Conservation (phyloP, 1,284 basidiomycete species). For the Leccinum laetum region DNA sequence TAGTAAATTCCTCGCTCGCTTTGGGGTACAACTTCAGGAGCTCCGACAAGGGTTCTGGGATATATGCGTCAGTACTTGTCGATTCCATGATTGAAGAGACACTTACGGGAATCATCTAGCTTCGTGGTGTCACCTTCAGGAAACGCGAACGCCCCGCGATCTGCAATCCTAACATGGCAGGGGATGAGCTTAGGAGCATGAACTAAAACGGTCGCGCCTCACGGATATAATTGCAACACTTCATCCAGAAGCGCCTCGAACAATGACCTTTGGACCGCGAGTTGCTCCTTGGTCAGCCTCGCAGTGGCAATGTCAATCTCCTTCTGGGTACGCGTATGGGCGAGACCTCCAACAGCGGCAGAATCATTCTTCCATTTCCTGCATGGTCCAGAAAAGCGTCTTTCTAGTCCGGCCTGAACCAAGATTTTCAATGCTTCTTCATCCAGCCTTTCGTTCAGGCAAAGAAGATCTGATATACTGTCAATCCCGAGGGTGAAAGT, state of each 20-base stretch:
- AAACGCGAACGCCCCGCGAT: slow-evolving; percentile 15
- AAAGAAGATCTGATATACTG: slow-evolving; percentile 29
- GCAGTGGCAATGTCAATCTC: background rate
- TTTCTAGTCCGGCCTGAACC: slow-evolving; percentile 29
- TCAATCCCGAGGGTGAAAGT: background rate
- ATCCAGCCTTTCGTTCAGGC: slow-evolving; percentile 27
- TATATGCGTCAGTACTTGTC: background rate
- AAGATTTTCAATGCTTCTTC: slow-evolving; percentile 32
- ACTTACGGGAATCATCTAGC: slow-evolving; percentile 11
- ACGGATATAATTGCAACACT: slow-evolving; percentile 28
- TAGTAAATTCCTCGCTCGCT: slow-evolving; percentile 13
- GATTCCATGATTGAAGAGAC: background rate
- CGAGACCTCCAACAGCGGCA: background rate
- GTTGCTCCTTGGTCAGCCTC: slow-evolving; percentile 8
- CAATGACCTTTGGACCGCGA: slow-evolving; percentile 13
- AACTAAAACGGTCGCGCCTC: slow-evolving; percentile 2
- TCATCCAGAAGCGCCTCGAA: slow-evolving; percentile 26
- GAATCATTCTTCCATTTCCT: slow-evolving; percentile 23
- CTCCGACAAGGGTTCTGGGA: slow-evolving; percentile 15
- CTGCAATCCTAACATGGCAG: slow-evolving; percentile 14
- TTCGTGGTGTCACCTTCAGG: background rate
- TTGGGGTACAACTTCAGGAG: slow-evolving; percentile 19
- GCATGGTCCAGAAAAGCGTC: slow-evolving; percentile 25
- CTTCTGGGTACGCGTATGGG: background rate
- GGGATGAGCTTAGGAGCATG: background rate